phyloP scores from a whole-genome alignment of 2,329 filamentous ascomycete species.

The Fusarium subtropicale region DNA sequence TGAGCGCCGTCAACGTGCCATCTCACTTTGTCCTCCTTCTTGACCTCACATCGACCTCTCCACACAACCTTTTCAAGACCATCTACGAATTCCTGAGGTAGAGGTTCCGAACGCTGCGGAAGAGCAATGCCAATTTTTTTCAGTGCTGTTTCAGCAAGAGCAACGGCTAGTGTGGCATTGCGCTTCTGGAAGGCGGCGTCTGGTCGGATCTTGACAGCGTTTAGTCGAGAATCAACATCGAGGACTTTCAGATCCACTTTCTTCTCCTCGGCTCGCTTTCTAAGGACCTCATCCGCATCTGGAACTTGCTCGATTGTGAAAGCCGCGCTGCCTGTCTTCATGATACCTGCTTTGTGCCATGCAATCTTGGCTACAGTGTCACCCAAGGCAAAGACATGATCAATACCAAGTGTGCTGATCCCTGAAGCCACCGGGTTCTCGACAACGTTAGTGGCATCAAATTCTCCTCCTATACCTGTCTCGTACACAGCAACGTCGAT shows the following conservation, averaged over 20 bases:
- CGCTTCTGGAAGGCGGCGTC: constrained; percentile 68
- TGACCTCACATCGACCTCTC: constrained; percentile 80
- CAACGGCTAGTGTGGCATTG: constrained; percentile 66
- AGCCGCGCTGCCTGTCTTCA: constrained; percentile 69
- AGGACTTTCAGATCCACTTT: constrained; percentile 61
- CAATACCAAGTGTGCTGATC: constrained; percentile 75
- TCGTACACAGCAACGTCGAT: constrained; percentile 74
- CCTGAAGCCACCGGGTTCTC: constrained; percentile 67
- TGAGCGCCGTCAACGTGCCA: constrained; percentile 97
- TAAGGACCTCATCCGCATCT: constrained; percentile 59
- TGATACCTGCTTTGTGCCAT: constrained; percentile 80
- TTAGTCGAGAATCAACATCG: constrained; percentile 59
- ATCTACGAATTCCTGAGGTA: constrained; percentile 74
- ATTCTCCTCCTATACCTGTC: constrained; percentile 75
- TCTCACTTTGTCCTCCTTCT: constrained; percentile 65
- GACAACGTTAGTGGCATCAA: constrained; percentile 76
- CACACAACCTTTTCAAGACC: constrained; percentile 82
- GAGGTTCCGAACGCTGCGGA: constrained; percentile 40
- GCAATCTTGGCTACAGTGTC: constrained; percentile 73
- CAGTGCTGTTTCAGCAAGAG: constrained; percentile 63
- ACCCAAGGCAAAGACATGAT: constrained; percentile 74
- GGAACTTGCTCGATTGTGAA: constrained; percentile 68
- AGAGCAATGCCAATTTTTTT: constrained; percentile 56
- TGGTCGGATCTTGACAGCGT: constrained; percentile 61
- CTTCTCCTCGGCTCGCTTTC: constrained; percentile 65